These are phyloP conservation scores for Globisporangium abappressorium DNA, from an alignment of 352 stramenopile species.

Conservation along the genomic window DNA sequence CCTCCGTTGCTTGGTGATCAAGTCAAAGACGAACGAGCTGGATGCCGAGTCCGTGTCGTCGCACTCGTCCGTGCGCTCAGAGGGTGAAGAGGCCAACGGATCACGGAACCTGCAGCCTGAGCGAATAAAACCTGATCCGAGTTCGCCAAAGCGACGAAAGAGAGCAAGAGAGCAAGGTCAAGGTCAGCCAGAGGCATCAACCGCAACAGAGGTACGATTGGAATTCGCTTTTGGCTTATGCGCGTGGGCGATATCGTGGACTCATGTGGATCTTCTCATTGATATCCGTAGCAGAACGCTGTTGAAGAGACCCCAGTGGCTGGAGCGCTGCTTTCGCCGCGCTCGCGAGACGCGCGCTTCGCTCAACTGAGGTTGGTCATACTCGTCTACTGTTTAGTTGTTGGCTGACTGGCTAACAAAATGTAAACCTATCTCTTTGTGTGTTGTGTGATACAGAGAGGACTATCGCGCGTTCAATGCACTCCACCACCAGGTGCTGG, in stretches of 20 bases:
- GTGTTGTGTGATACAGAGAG: constrained; percentile 21
- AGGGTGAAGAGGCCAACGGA: not conserved
- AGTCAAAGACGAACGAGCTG: constrained; percentile 26
- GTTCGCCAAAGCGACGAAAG: constrained; percentile 6
- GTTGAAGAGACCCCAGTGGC: not conserved
- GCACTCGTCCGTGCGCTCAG: not conserved
- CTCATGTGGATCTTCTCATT: not conserved
- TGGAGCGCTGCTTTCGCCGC: not conserved
- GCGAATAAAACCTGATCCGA: not conserved
- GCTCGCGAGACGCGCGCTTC: constrained; percentile 6
- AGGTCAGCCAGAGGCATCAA: not conserved
- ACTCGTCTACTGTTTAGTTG: not conserved
- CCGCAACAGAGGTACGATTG: not conserved
- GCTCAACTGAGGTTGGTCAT: constrained; percentile 11
- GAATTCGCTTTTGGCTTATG: not conserved
- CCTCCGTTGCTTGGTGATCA: constrained; percentile 56
- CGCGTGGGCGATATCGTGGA: not conserved
- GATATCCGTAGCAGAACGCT: not conserved
- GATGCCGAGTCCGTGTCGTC: constrained; percentile 3
- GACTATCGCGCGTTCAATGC: constrained; percentile 49
- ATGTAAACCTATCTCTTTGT: too few species aligned
- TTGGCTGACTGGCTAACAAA: not conserved
- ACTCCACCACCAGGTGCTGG: constrained; percentile 41
- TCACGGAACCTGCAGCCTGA: not conserved
- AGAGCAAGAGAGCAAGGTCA: not conserved